Evolutionary conservation across 1,139 yeast genomes (phyloP).

Genomic region (Scheffersomyces parashehatae): DNA sequence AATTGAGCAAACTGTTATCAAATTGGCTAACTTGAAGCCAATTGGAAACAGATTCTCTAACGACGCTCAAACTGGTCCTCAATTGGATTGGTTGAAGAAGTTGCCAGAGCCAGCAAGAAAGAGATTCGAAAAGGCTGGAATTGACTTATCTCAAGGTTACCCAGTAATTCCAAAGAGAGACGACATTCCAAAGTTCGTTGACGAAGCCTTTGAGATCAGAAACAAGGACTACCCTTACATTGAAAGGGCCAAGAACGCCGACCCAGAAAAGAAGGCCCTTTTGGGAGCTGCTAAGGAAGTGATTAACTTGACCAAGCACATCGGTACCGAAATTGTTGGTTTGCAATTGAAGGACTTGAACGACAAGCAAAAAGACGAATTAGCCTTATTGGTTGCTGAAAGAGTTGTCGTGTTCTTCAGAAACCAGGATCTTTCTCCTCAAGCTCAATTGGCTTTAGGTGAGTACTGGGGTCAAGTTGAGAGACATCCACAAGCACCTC

Average conservation of each 20-base stretch:
- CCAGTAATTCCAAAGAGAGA: conserved; percentile 35
- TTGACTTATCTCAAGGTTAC: conserved; percentile 44
- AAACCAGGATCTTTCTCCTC: conserved; percentile 48
- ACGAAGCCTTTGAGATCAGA: conserved; percentile 51
- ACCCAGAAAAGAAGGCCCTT: conserved; percentile 53
- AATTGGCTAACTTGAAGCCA: conserved; percentile 18
- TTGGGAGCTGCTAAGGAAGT: conserved; percentile 55
- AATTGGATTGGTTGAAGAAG: conserved; percentile 9
- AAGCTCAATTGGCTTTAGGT: conserved; percentile 45
- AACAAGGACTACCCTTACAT: conserved; percentile 39
- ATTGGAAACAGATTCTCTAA: conserved; percentile 12
- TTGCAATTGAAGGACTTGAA: conserved; percentile 49
- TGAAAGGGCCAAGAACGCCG: conserved; percentile 52
- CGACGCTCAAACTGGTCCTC: conserved; percentile 7
- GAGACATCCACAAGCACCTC: conserved; percentile 47
- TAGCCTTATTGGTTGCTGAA: conserved; percentile 51
- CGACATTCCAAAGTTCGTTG: conserved; percentile 48
- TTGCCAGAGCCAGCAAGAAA: conserved; percentile 37
- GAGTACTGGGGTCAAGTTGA: conserved; percentile 48
- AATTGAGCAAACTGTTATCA: conserved; percentile 13
- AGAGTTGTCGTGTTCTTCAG: conserved; percentile 50
- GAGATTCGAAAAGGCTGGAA: conserved; percentile 35
- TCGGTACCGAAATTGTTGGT: conserved; percentile 60
- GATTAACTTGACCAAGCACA: conserved; percentile 44
- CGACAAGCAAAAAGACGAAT: conserved; percentile 49